phyloP scores from a whole-genome alignment of 345 rosid species.

The Populus nigra region DNA sequence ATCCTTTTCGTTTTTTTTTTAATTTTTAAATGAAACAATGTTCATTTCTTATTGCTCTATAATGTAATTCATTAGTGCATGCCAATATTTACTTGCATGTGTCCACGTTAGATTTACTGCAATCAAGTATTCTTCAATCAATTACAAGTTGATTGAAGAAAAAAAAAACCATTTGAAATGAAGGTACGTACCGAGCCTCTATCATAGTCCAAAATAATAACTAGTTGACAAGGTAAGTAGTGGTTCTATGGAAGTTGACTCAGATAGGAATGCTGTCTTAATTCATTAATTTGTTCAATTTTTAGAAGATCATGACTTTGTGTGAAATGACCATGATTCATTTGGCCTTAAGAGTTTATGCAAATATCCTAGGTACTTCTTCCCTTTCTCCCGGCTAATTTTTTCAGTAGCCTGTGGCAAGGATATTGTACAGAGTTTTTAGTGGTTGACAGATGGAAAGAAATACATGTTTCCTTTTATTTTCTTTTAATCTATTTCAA shows the following conservation, averaged over 20 bases:
- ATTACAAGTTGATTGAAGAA: too few relatives aligned
- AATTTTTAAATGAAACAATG: too few relatives aligned
- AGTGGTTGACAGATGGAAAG: background rate
- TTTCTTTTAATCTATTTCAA: too few relatives aligned
- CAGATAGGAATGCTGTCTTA: background rate
- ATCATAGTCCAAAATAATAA: too few relatives aligned
- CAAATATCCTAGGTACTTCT: background rate
- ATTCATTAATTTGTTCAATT: background rate
- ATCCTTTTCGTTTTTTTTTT: too few relatives aligned
- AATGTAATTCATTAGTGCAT: too few relatives aligned
- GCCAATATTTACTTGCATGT: too few relatives aligned
- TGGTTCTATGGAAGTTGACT: background rate
- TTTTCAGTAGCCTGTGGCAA: background rate
- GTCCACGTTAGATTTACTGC: too few relatives aligned
- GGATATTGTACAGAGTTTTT: background rate
- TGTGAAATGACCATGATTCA: background rate
- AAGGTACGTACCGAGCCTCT: too few relatives aligned
- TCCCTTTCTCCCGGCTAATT: background rate
- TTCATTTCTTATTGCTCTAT: too few relatives aligned
- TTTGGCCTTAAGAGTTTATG: background rate
- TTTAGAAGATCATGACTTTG: background rate
- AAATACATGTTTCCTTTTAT: background rate
- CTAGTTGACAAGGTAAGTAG: constrained; percentile 22
- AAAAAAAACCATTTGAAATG: too few relatives aligned
- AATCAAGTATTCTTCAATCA: too few relatives aligned